Evolutionary conservation across 2,329 filamentous ascomycete species (phyloP).

Genomic region (Ascochyta lentis): DNA sequence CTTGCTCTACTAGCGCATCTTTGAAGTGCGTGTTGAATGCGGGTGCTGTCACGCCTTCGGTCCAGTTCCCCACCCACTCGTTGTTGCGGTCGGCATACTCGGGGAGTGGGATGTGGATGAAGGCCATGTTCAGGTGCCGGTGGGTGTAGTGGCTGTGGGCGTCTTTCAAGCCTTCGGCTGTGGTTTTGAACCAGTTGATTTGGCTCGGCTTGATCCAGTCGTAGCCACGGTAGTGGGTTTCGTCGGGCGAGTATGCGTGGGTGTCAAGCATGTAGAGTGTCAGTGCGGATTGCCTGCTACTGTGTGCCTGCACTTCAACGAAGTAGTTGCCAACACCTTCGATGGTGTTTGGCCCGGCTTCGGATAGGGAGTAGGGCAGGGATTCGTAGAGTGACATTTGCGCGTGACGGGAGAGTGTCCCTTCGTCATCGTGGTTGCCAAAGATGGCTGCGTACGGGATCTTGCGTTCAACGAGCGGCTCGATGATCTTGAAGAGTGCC

Average conservation of each 20-base stretch:
- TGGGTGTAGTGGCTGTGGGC: constrained; percentile 85
- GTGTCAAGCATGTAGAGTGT: constrained; percentile 96
- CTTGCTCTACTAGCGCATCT: constrained; percentile 84
- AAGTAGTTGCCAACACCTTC: constrained; percentile 96
- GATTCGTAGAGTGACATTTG: constrained; percentile 88
- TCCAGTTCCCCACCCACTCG: constrained; percentile 71
- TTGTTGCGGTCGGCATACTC: constrained; percentile 76
- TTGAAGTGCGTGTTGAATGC: constrained; percentile 91
- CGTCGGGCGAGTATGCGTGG: constrained; percentile 89
- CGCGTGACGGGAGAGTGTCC: constrained; percentile 73
- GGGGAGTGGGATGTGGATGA: constrained; percentile 95
- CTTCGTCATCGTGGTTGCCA: constrained; percentile 97
- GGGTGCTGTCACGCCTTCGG: constrained; percentile 86
- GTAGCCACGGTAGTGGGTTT: constrained; percentile 87
- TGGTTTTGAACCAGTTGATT: constrained; percentile 91
- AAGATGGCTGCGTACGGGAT: constrained; percentile 95
- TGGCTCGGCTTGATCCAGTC: constrained; percentile 96
- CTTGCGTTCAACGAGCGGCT: constrained; percentile 81
- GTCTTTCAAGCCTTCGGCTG: constrained; percentile 70
- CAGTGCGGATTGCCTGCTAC: constrained; percentile 85
- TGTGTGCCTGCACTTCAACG: constrained; percentile 84
- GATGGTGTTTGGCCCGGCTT: constrained; percentile 79
- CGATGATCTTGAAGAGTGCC: constrained; percentile 92
- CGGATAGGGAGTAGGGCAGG: constrained; percentile 88
- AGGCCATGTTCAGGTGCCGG: constrained; percentile 93